Evolutionary conservation across 305 asterid species (phyloP).

Genomic region (Fraxinus baroniana): DNA sequence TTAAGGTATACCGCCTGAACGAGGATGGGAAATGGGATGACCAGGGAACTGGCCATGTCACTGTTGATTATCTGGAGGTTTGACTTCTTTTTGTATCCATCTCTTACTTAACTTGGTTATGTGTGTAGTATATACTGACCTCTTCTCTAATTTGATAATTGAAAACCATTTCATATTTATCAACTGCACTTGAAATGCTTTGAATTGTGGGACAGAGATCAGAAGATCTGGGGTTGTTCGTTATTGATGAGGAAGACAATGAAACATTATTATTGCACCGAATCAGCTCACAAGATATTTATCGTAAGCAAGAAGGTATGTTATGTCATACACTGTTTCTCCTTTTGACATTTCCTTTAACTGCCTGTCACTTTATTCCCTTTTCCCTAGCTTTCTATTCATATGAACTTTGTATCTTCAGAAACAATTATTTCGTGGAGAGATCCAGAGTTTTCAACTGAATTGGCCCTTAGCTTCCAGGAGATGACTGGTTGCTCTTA

Average conservation of each 20-base stretch:
- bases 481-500: slow-evolving; percentile 91
- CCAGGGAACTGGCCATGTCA: slow-evolving; percentile 98
- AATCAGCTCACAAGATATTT: slow-evolving; percentile 89
- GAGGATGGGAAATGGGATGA: slow-evolving; percentile 99
- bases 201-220: slow-evolving; percentile 65
- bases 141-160: neutral
- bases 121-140: neutral
- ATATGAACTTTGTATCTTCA: slow-evolving; percentile 29
- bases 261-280: slow-evolving; percentile 86
- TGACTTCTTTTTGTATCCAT: slow-evolving; percentile 12
- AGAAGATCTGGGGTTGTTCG: slow-evolving; percentile 86
- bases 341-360: neutral
- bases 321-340: slow-evolving; percentile 8
- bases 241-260: slow-evolving; percentile 75
- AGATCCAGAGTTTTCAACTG: slow-evolving; percentile 90
- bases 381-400: slow-evolving; percentile 9
- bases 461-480: slow-evolving; percentile 98
- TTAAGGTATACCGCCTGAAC: slow-evolving; percentile 88
- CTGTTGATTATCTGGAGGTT: slow-evolving; percentile 90
- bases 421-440: slow-evolving; percentile 98
- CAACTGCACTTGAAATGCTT: slow-evolving; percentile 23
- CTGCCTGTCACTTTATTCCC: slow-evolving; percentile 3
- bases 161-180: slow-evolving; percentile 9
- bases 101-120: neutral
- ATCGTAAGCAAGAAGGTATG: slow-evolving; percentile 95